Conservation (phyloP, 345 rosid species). For the Hibiscus syriacus region DNA sequence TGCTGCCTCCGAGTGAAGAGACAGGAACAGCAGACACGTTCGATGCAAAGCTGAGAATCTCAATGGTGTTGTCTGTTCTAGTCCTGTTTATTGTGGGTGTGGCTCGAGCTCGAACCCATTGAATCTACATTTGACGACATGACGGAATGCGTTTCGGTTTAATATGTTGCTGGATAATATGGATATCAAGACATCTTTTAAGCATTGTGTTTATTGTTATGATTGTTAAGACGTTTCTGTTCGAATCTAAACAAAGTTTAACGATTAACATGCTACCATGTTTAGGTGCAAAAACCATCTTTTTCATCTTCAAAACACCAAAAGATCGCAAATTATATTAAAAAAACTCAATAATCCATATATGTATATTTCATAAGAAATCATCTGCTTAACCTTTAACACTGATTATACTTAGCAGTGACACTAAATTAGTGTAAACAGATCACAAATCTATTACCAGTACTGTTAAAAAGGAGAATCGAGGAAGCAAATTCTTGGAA, state of each 20-base stretch:
- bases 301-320: too few species aligned
- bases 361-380: too few species aligned
- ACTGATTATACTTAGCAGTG: too few species aligned
- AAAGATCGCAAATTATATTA: too few species aligned
- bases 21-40: constrained; percentile 14
- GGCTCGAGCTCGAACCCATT: constrained; percentile 41
- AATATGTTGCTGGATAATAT: too few species aligned
- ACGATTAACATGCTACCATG: neutral
- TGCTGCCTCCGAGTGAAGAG: constrained; percentile 11
- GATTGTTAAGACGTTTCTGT: neutral
- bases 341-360: too few species aligned
- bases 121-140: constrained; percentile 31
- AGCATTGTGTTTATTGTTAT: neutral
- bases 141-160: constrained; percentile 8
- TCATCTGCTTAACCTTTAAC: too few species aligned
- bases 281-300: too few species aligned
- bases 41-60: constrained; percentile 54
- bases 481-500: too few species aligned
- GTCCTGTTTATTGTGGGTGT: constrained; percentile 69
- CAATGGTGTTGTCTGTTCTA: constrained; percentile 58
- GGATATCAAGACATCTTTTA: neutral
- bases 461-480: too few species aligned
- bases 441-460: too few species aligned
- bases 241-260: neutral
- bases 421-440: too few species aligned